Conservation (phyloP, 2,329 filamentous ascomycete genomes). For the Colletotrichum noveboracense region DNA sequence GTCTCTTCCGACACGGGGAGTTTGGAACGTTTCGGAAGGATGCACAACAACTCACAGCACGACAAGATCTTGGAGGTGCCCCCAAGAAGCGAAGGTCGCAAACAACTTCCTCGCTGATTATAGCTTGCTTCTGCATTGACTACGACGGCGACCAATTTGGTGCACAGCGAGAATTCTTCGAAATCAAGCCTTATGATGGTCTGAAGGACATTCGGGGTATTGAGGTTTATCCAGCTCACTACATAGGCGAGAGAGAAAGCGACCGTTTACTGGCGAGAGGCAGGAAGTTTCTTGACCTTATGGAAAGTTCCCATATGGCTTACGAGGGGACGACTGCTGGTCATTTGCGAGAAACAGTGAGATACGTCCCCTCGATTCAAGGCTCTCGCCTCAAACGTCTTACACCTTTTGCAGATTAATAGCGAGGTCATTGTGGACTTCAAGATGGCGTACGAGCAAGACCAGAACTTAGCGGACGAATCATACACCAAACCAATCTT, state of each 20-base stretch:
- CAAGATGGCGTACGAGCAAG: constrained; percentile 27
- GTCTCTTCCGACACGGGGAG: neutral
- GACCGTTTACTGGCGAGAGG: neutral
- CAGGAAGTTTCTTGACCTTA: constrained; percentile 25
- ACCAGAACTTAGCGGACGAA: neutral
- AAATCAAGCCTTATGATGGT: constrained; percentile 30
- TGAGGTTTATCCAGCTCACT: neutral
- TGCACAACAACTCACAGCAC: neutral
- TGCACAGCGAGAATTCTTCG: constrained; percentile 24
- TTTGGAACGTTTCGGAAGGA: neutral
- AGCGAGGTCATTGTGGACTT: constrained; percentile 35
- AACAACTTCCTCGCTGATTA: constrained; percentile 1
- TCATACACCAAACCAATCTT: neutral
- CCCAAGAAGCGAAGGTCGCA: neutral
- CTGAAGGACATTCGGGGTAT: constrained; percentile 27
- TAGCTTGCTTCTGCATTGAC: constrained; percentile 29
- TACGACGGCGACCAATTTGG: constrained; percentile 28
- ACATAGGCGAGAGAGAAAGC: neutral
- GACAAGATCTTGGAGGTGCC: neutral
- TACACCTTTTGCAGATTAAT: constrained; percentile 24
- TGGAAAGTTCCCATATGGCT: constrained; percentile 28
- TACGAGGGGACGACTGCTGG: constrained; percentile 31
- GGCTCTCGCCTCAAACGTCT: neutral
- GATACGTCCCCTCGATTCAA: neutral
- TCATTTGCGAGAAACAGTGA: constrained; percentile 22